phyloP scores from a whole-genome alignment of 1,284 basidiomycete genomes.

The Hortiboletus rubellus region DNA sequence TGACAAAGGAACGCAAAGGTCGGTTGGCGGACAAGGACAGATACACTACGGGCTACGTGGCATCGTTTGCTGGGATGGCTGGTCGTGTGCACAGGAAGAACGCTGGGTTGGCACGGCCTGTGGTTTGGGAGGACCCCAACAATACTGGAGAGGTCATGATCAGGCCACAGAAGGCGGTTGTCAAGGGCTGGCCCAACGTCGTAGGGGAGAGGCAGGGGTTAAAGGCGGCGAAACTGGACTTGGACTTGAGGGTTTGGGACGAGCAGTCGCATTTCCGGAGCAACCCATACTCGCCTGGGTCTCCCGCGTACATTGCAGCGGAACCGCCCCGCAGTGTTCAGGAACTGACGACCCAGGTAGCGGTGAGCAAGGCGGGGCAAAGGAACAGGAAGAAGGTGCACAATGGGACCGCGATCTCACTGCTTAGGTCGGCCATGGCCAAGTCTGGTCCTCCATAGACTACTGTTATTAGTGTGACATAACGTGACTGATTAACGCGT shows the following conservation, averaged over 20 bases:
- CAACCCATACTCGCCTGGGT: constrained; percentile 39
- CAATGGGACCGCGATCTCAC: constrained; percentile 9
- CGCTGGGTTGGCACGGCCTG: constrained; percentile 15
- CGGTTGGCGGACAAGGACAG: constrained; percentile 46
- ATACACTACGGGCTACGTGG: constrained; percentile 22
- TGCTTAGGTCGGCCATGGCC: constrained; percentile 26
- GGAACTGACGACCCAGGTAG: constrained; percentile 19
- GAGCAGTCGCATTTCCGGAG: constrained; percentile 27
- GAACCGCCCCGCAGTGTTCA: constrained; percentile 29
- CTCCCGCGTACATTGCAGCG: constrained; percentile 37
- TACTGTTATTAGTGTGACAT: constrained; percentile 21
- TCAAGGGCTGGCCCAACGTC: constrained; percentile 36
- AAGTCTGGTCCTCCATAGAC: background rate
- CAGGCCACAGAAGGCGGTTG: constrained; percentile 25
- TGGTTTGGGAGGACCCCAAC: constrained; percentile 35
- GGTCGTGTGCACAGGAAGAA: constrained; percentile 28
- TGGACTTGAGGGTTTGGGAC: constrained; percentile 33
- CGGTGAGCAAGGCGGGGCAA: constrained; percentile 5
- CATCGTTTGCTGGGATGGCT: constrained; percentile 36
- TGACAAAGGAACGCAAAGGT: constrained; percentile 55
- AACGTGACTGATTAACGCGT: constrained; percentile 30
- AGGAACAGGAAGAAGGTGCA: background rate
- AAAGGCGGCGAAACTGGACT: constrained; percentile 35
- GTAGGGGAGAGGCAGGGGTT: constrained; percentile 42
- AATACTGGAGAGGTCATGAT: constrained; percentile 30